phyloP scores from a whole-genome alignment of 257 asterid genomes.

The Rubia yunnanensis region DNA sequence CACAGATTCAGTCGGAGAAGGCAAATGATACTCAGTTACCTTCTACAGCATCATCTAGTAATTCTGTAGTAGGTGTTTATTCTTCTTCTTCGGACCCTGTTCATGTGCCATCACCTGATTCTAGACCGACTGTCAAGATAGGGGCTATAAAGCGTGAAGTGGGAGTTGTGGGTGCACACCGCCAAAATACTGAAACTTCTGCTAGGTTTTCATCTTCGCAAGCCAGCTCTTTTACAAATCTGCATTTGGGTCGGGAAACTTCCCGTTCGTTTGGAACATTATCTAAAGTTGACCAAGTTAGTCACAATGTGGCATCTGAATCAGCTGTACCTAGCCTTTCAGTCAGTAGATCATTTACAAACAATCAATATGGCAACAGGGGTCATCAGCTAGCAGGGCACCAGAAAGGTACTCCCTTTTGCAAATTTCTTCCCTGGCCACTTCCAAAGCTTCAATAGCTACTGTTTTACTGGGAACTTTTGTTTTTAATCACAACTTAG shows the following conservation, averaged over 20 bases:
- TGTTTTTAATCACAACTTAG: too few species aligned
- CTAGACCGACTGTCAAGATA: slow-evolving; percentile 72
- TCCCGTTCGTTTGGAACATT: slow-evolving; percentile 27
- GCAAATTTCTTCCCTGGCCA: slow-evolving; percentile 2
- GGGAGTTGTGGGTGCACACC: slow-evolving; percentile 86
- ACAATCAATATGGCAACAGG: slow-evolving; percentile 45
- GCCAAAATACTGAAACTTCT: slow-evolving; percentile 52
- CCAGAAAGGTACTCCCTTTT: slow-evolving; percentile 56
- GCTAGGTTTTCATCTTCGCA: slow-evolving; percentile 39
- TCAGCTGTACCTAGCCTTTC: slow-evolving; percentile 35
- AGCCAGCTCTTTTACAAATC: slow-evolving; percentile 33
- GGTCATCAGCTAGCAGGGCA: slow-evolving; percentile 59
- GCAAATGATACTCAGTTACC: slow-evolving; percentile 36
- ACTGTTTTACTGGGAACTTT: background rate
- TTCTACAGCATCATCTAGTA: slow-evolving; percentile 47
- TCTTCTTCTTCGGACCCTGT: slow-evolving; percentile 95
- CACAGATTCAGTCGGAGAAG: slow-evolving; percentile 37
- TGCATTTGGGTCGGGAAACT: slow-evolving; percentile 40
- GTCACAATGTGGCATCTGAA: slow-evolving; percentile 39
- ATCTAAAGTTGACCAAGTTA: slow-evolving; percentile 37
- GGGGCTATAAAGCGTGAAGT: slow-evolving; percentile 96
- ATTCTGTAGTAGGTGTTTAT: slow-evolving; percentile 72
- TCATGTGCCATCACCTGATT: slow-evolving; percentile 91
- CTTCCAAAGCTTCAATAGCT: background rate
- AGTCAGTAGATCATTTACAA: slow-evolving; percentile 42